Evolutionary conservation across 768 basidiomycete species (phyloP), one percentile per base, ranked within the genome.

Genomic region (Suillus decipiens): DNA sequence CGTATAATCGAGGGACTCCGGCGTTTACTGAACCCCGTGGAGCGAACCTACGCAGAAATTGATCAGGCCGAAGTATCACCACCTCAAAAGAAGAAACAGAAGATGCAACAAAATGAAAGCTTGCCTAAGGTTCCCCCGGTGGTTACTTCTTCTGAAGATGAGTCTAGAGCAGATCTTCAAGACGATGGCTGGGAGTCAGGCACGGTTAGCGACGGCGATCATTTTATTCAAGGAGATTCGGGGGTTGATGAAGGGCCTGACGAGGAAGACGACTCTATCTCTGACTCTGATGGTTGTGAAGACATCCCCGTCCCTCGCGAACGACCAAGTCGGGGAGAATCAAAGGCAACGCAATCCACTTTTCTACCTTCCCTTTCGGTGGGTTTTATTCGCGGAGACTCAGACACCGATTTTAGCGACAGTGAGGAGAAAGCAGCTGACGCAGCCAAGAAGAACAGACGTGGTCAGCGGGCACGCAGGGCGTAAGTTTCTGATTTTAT

Each of bases 381-480:
- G 14, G 96, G 96, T 2, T 99, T 90, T 73, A 82, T 88, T 47
- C 84, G 85, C 54, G 95, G 92, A 15, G 87, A 88, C 56, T 91
- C 90, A 22, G 87, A 86, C 61, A 90, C 89, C 31, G 95, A 96
- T 68, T 81, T 86, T 64, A 87, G 89, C 71, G 89, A 90, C 64
- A 80, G 76, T 24, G 92, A 89, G 66, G 79, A 76, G 41, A 81
- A 78, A 28, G 79, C 79, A 36, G 84, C 78, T 17, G 86, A 87
- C 43, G 77, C 79, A 31, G 75, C 72, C 1, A 89, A 88, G 79
- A 98, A 92, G 79, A 96, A 99, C 69, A 79, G 96, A 61, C 82
- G 95, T 43, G 97, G 96, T 36, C 97, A 99, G 74, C 79, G 95
- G 56, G 96, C 96, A n/a, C 82, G 97, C 64, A 82, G 90, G 78